Evolutionary conservation across 139 green algal species (phyloP), one percentile per base, ranked within the genome.

Genomic region (Chlamydomonas applanata): DNA sequence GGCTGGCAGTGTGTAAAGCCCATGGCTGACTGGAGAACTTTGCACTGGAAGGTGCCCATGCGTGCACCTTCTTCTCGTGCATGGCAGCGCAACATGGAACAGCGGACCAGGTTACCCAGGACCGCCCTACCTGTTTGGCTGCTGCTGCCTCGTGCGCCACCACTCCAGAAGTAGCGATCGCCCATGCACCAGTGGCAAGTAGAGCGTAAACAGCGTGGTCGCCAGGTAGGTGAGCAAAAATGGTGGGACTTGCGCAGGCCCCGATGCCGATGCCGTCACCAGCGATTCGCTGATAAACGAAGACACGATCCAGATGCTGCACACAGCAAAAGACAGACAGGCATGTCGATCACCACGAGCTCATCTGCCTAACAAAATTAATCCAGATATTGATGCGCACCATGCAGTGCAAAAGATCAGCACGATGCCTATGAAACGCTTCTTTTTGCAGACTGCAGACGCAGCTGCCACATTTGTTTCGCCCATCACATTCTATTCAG

Each of bases 151-250:
- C 29, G 24, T 11, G 4, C 16, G 34, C 62, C 33, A 54, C 17
- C 9, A 27, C 29, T 53, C 62, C 32, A 52, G 16, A n/a, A 54
- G 29, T 13, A 59, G 22, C 5, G 14, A 59, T n/a, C 30, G 72
- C 56, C 59, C 5, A 22, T 79, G 82, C 49, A 89, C 80, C 4
- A 97, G 16, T 3, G 93, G 93, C 24, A 97, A 76, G 62, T 93
- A 95, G 20, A 97, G 22, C 1, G 91, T 81, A 79, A 98, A 98
- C 4, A 97, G 68, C 30, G 82, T 89, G 74, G 96, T 98, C 36
- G 91, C 90, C 16, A 97, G 87, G 81, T 94, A 97, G 1, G 93
- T 96, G 1, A 98, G 79, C 36, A 96, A 62, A 9, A 94, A 89
- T 4, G 93, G 86, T 22, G 87, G 67, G 19, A 95, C 63, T 19